These are phyloP conservation scores for Dioszegia aurantiaca DNA, from an alignment of 768 basidiomycete species.

Conservation along the genomic window DNA sequence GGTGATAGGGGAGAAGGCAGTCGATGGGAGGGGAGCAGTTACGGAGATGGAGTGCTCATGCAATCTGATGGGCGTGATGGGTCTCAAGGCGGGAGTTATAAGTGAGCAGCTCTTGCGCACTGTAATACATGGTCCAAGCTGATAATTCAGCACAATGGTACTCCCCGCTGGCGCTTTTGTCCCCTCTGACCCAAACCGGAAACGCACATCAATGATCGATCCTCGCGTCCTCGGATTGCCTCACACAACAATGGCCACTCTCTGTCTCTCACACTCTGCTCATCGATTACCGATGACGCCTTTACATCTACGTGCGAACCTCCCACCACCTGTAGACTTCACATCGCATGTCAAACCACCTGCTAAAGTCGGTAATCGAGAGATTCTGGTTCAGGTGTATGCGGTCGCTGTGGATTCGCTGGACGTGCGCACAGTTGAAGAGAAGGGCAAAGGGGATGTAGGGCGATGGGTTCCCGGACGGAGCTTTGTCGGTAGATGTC, in stretches of 20 bases:
- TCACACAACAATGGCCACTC: constrained; percentile 82
- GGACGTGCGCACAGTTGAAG: constrained; percentile 62
- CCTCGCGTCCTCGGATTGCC: constrained; percentile 73
- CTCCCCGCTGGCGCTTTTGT: constrained; percentile 57
- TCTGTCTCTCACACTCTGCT: constrained; percentile 50
- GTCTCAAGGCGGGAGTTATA: constrained; percentile 35
- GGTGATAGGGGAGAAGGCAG: constrained; percentile 40
- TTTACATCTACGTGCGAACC: constrained; percentile 44
- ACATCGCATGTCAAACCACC: constrained; percentile 73
- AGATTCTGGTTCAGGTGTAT: constrained; percentile 82
- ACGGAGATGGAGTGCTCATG: constrained; percentile 46
- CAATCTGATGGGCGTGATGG: constrained; percentile 45
- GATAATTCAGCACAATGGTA: constrained; percentile 52
- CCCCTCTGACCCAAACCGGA: constrained; percentile 50
- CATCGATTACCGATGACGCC: constrained; percentile 41
- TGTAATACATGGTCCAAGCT: neutral
- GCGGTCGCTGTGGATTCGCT: constrained; percentile 77
- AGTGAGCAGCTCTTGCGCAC: constrained; percentile 29
- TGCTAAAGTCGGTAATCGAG: constrained; percentile 63
- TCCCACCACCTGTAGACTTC: constrained; percentile 58
- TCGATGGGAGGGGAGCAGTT: constrained; percentile 40
- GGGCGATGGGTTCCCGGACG: constrained; percentile 79
- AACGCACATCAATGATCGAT: constrained; percentile 60
- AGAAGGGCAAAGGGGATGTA: constrained; percentile 42
- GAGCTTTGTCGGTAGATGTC: constrained; percentile 76